Base-by-base conservation (phyloP, 192 early-diverging fungal species). In the Gigaspora rosea region DNA sequence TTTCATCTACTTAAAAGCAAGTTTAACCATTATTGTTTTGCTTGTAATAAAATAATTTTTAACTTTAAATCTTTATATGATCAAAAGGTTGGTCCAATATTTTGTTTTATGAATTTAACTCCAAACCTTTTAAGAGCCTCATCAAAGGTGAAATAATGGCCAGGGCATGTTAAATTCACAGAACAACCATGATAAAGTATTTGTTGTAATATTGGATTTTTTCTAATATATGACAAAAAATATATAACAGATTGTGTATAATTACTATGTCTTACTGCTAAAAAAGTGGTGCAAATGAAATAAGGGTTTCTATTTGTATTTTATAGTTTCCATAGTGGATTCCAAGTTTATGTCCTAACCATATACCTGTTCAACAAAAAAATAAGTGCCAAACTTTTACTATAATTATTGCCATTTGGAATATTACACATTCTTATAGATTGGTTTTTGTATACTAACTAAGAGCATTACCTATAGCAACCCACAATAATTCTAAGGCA, bases 311-410 rank as follows among this genome's bases (percentile, higher is more conserved):
- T 12, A 65, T 41, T 41, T 65, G 36, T 11, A 65, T 13, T 41
- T 65, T 15, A 65, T 65, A 41, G 3, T 65, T 65, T 65, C 36
- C 13, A 15, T 35, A 18, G 3, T 35, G 1, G 8, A 65, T 65
- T 0, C 35, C 63, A 13, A 18, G 0, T 18, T 41, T 65, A 16
- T 65, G 51, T 32, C 70, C 51, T 51, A 56, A 18, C 51, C 70
- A 71, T 10, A 52, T 54, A 2, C 20, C 22, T 3, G n/a, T n/a
- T 15, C 70, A n/a, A 13, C 22, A 5, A 71, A 56, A 71, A 18
- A 71, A 56, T 32, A 13, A 71, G n/a, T 71, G 52, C 70, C 70
- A 71, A 56, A 65, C 51, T 54, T 35, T 71, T 4, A 71, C 8
- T 35, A 71, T 20, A 33, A 71, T 71, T 71, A 12, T 16, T 35